These are phyloP conservation scores for Decorospora gaudefroyi DNA, from an alignment of 2,329 filamentous ascomycete genomes.

Conservation along the genomic window DNA sequence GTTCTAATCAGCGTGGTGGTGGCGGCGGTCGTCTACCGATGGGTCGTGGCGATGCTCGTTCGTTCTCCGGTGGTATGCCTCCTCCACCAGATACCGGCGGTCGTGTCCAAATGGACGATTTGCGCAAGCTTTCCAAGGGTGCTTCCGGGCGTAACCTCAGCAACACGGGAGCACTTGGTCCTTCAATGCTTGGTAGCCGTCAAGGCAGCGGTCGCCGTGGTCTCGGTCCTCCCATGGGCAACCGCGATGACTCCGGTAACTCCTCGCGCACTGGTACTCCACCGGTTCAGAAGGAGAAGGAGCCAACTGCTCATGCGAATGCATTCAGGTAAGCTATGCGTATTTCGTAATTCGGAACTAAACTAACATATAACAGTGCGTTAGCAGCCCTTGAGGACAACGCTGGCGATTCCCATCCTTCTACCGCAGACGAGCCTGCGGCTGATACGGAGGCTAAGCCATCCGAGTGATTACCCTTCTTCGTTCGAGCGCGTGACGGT, in stretches of 20 bases:
- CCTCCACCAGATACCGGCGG: slow-evolving; percentile 73
- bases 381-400: slow-evolving; percentile 61
- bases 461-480: slow-evolving; percentile 46
- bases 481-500: slow-evolving; percentile 42
- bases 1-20: slow-evolving; percentile 66
- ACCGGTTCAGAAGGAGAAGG: slow-evolving; percentile 66
- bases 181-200: slow-evolving; percentile 82
- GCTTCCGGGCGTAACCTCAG: slow-evolving; percentile 62
- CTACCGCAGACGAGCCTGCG: slow-evolving; percentile 54
- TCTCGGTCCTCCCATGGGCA: slow-evolving; percentile 70
- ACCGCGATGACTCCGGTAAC: slow-evolving; percentile 81
- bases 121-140: slow-evolving; percentile 74
- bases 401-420: slow-evolving; percentile 64
- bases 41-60: slow-evolving; percentile 85
- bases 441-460: slow-evolving; percentile 39
- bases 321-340: slow-evolving; percentile 80
- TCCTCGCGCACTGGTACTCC: slow-evolving; percentile 91
- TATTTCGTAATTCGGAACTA: background rate
- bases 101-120: slow-evolving; percentile 87
- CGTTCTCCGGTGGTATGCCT: slow-evolving; percentile 74
- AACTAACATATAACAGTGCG: slow-evolving; percentile 51
- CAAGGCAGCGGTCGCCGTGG: slow-evolving; percentile 84
- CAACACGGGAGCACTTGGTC: slow-evolving; percentile 66
- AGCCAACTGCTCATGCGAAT: slow-evolving; percentile 74
- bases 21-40: slow-evolving; percentile 70